Conservation (phyloP, 139 green algal species). For the Volvox africanus region DNA sequence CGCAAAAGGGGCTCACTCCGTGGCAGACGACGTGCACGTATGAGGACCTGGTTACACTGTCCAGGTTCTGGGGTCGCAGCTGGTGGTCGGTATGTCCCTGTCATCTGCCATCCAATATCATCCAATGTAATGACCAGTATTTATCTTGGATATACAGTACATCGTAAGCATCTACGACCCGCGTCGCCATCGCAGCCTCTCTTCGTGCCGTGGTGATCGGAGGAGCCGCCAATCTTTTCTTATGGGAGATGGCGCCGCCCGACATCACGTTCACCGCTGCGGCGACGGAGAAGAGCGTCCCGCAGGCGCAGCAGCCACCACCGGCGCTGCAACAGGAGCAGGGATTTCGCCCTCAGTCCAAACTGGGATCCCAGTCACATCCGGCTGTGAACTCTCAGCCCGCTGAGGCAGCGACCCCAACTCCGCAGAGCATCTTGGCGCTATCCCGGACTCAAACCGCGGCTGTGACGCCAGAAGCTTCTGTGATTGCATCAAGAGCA, state of each 20-base stretch:
- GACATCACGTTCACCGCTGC: neutral
- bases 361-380: neutral
- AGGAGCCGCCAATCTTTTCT: constrained; percentile 24
- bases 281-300: neutral
- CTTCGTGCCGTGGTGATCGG: constrained; percentile 14
- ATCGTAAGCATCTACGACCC: no score
- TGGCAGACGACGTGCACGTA: no score
- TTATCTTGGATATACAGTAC: no score
- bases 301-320: neutral
- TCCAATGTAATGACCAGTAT: no score
- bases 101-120: no score
- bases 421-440: neutral
- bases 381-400: neutral
- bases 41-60: no score
- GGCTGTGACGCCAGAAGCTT: neutral
- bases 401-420: neutral
- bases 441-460: neutral
- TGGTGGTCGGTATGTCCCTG: no score
- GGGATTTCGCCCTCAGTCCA: neutral
- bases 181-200: neutral
- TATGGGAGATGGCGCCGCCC: constrained; percentile 15
- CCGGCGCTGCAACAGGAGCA: neutral
- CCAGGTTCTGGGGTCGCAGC: no score
- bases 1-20: no score
- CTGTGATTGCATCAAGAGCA: no score